Evolutionary conservation across 345 rosid genomes (phyloP), one percentile per base, ranked within the genome.

Genomic region (Eucalyptus viminalis): DNA sequence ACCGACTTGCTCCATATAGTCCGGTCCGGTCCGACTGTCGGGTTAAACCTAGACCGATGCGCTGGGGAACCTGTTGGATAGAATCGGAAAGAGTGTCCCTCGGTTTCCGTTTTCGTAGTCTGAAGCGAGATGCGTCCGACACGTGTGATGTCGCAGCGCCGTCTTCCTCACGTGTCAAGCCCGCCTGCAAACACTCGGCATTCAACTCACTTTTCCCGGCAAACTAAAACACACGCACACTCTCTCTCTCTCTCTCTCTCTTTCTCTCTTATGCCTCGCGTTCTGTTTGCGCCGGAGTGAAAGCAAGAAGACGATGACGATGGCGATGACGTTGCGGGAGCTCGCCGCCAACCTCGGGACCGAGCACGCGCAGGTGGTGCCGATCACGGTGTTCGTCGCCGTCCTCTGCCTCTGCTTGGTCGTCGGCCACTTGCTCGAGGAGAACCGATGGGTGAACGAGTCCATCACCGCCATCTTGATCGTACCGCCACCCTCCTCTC

Each of bases 371-470:
- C 92, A 86, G 89, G 99, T 97, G 90, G 94, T 97, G 87, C 97
- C 97, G 6, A 91, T 96, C 19, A 91, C 97, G n/a, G 81, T 97
- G 37, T 96, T 97, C 91, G 95, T 97, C 40, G 97, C 95, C 62
- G 91, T 97, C 87, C 95, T 97, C 80, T 96, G 96, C 89, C 91
- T 97, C 29, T 97, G 99, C 90, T 89, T 97, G 58, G 89, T 96
- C 15, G 89, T 96, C 49, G 98, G 99, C 34, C 99, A 96, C 94
- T 91, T 97, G 86, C 96, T 96, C 22, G 99, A 96, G 93, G 97
- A 95, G 87, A 97, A 93, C 86, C 93, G 96, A 22, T 97, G 98
- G 99, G 96, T 96, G 87, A 97, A 96, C 86, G 99, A 96, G 92
- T 97, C 99, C 92, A 95, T 96, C 88, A 95, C 96, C 54, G 98